phyloP scores from a whole-genome alignment of 495 filamentous ascomycete species.

The Parathielavia hyrcaniae region DNA sequence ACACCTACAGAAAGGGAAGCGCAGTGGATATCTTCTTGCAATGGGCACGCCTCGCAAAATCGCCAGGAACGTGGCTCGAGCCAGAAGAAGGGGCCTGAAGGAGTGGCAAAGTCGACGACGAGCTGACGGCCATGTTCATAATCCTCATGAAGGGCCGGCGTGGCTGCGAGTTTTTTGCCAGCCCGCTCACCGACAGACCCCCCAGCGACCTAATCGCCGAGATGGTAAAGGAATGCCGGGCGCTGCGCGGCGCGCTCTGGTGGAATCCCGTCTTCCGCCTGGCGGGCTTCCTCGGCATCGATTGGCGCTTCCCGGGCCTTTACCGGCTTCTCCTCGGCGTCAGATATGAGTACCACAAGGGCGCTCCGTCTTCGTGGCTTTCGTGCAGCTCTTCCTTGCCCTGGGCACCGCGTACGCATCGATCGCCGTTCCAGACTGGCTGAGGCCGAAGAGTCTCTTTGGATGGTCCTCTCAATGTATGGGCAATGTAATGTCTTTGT shows the following conservation, averaged over 20 bases:
- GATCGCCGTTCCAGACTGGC: not conserved
- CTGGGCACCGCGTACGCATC: not conserved
- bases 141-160: not conserved
- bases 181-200: not conserved
- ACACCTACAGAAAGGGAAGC: not conserved
- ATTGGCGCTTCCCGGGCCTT: not conserved
- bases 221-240: not conserved
- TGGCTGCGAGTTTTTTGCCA: not conserved
- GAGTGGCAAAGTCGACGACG: not conserved
- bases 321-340: not conserved
- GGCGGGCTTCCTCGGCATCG: not conserved
- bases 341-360: not conserved
- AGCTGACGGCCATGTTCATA: not conserved
- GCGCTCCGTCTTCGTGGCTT: not conserved
- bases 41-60: not conserved
- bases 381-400: not conserved
- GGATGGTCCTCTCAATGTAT: not conserved
- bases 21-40: not conserved
- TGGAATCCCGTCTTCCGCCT: not conserved
- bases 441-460: not conserved
- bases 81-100: not conserved
- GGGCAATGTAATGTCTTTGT: not conserved
- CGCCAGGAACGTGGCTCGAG: not conserved
- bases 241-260: not conserved
- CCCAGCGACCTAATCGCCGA: not conserved